A percentile compares a stretch with the other conserved stretches of the same genome.
Conservation (phyloP, 257 asterid genomes). For the Nemophila menziesii region DNA sequence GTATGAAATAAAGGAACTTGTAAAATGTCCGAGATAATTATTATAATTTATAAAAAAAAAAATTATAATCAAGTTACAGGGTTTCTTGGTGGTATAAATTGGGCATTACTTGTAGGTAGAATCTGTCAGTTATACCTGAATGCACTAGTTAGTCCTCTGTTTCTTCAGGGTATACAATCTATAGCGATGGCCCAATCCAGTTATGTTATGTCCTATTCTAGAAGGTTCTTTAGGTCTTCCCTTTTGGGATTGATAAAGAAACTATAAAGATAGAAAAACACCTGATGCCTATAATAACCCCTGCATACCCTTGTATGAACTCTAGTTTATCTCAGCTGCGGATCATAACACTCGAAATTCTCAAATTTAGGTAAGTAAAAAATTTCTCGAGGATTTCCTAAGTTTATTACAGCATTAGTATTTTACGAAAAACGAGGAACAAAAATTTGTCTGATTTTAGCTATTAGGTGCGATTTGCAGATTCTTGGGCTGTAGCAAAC, state of each 20-base stretch:
- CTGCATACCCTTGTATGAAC: slow-evolving; percentile 91
- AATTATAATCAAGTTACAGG: slow-evolving; percentile 56
- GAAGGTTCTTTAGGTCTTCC: slow-evolving; percentile 62
- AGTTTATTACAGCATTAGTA: no score
- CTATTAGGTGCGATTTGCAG: no score
- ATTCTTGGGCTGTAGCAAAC: no score
- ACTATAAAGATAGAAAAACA: slow-evolving; percentile 53
- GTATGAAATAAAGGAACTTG: slow-evolving; percentile 6
- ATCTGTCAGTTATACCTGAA: slow-evolving; percentile 85
- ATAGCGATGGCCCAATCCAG: slow-evolving; percentile 97
- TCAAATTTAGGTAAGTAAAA: no score
- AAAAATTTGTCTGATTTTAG: no score
- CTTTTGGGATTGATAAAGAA: slow-evolving; percentile 79
- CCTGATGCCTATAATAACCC: slow-evolving; percentile 85
- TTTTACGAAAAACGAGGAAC: no score
- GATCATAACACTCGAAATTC: no score
- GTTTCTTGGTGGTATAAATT: slow-evolving; percentile 88
- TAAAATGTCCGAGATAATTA: not conserved
- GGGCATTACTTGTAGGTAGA: slow-evolving; percentile 90
- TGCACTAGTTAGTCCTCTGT: slow-evolving; percentile 74
- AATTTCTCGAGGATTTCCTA: no score
- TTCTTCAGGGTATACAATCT: slow-evolving; percentile 63
- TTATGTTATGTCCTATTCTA: slow-evolving; percentile 67
- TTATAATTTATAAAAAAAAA: not conserved
- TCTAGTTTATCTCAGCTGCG: no score